phyloP scores from a whole-genome alignment of 2,329 filamentous ascomycete species.

The Ophiostoma piceae region DNA sequence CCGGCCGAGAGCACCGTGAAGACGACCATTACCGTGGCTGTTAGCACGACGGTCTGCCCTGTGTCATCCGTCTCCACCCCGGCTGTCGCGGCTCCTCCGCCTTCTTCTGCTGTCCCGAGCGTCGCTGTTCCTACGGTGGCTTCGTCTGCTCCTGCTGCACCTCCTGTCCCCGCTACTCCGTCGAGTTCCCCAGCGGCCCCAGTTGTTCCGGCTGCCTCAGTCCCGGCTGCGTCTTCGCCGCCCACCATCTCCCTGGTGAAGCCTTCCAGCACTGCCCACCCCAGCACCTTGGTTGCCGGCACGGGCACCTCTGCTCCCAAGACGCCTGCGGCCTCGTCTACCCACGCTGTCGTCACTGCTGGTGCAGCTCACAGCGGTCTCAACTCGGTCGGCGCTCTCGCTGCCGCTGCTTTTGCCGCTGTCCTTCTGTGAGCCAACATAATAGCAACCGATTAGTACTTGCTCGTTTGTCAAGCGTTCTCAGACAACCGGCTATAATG shows the following conservation, averaged over 20 bases:
- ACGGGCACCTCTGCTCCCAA: not conserved
- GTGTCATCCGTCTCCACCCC: not conserved
- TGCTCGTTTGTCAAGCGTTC: not conserved
- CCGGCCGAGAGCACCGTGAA: conserved; percentile 44
- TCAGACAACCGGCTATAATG: too few species aligned
- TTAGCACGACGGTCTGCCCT: conserved; percentile 54
- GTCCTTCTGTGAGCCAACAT: not conserved
- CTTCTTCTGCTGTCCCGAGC: not conserved
- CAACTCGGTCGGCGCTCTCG: not conserved
- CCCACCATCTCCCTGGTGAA: not conserved
- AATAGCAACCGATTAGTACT: not conserved
- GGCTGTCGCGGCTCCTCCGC: not conserved
- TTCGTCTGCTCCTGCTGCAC: not conserved
- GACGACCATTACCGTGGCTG: conserved; percentile 47
- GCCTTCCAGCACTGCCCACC: not conserved
- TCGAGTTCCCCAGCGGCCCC: not conserved
- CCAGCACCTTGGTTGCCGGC: not conserved
- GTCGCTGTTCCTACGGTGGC: not conserved
- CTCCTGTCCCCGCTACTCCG: not conserved
- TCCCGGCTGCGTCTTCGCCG: not conserved
- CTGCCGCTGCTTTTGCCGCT: not conserved
- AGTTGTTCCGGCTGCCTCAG: not conserved
- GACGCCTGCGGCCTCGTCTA: not conserved
- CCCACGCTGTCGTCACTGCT: not conserved
- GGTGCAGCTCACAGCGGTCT: not conserved